These are phyloP conservation scores for Pseudogymnoascus sp. DNA, from an alignment of 2,329 filamentous ascomycete genomes.

Conservation along the genomic window DNA sequence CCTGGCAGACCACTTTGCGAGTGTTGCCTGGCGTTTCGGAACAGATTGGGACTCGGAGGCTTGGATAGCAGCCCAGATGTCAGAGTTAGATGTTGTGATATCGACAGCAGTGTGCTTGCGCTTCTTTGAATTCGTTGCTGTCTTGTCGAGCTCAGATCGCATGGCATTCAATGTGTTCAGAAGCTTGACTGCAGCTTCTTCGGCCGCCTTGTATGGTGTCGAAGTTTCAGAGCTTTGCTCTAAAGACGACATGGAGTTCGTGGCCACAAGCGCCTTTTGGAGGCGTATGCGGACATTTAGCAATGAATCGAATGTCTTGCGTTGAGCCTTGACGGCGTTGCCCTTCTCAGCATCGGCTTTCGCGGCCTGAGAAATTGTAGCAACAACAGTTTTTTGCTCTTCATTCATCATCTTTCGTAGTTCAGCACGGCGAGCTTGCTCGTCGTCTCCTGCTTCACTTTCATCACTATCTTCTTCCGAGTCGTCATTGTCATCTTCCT, in stretches of 20 bases:
- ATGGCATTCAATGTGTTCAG: conserved; percentile 75
- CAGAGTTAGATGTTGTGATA: conserved; percentile 50
- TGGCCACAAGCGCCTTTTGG: conserved; percentile 80
- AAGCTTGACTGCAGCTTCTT: conserved; percentile 76
- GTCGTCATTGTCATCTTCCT: conserved; percentile 32
- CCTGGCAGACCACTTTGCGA: conserved; percentile 89
- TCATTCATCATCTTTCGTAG: conserved; percentile 62
- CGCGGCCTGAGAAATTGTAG: conserved; percentile 55
- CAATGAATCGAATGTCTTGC: conserved; percentile 78
- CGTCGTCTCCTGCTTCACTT: conserved; percentile 28
- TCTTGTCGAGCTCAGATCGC: conserved; percentile 52
- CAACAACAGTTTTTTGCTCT: conserved; percentile 60
- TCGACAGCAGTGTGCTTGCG: conserved; percentile 48
- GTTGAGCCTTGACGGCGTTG: conserved; percentile 76
- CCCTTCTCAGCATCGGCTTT: conserved; percentile 81
- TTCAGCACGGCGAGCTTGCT: conserved; percentile 44
- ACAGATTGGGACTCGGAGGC: conserved; percentile 54
- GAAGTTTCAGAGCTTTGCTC: conserved; percentile 35
- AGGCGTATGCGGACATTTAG: conserved; percentile 87
- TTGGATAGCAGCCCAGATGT: conserved; percentile 68
- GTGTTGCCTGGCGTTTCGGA: conserved; percentile 59
- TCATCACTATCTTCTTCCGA: conserved; percentile 25
- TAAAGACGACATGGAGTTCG: conserved; percentile 62
- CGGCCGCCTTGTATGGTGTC: conserved; percentile 66
- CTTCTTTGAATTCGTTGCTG: conserved; percentile 49